Evolutionary conservation across 2,329 filamentous ascomycete genomes (phyloP).

Genomic region (Penicillium sp.): DNA sequence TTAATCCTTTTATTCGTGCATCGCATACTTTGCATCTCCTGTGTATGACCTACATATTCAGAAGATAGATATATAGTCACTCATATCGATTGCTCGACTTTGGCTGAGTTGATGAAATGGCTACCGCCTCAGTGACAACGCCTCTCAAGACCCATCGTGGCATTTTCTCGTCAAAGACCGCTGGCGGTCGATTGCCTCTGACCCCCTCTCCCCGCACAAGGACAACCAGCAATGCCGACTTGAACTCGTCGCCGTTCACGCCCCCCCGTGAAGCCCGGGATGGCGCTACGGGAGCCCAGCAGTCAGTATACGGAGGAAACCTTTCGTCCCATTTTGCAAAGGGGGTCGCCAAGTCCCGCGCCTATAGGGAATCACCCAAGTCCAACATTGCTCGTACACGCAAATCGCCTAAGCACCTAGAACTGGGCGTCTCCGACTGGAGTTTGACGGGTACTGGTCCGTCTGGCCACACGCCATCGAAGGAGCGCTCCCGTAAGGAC

Average conservation of each 20-base stretch:
- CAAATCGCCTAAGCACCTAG: conserved; percentile 77
- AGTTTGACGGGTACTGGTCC: conserved; percentile 78
- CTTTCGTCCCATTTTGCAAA: conserved; percentile 75
- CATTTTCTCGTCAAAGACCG: conserved; percentile 86
- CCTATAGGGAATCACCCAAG: conserved; percentile 85
- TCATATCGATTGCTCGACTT: conserved; percentile 33
- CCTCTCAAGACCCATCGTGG: conserved; percentile 93
- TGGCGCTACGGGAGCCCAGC: conserved; percentile 50
- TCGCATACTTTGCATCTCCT: conserved; percentile 26
- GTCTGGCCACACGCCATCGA: conserved; percentile 55
- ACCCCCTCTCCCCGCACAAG: conserved; percentile 80
- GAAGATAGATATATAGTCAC: conserved; percentile 26
- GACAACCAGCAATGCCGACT: conserved; percentile 46
- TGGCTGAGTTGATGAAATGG: conserved; percentile 56
- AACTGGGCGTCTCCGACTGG: conserved; percentile 91
- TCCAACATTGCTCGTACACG: conserved; percentile 74
- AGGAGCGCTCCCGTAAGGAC: conserved; percentile 55
- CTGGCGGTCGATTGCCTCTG: conserved; percentile 89
- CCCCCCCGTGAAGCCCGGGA: conserved; percentile 60
- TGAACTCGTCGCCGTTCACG: conserved; percentile 70
- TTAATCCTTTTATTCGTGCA: conserved; percentile 28
- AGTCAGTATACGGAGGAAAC: conserved; percentile 78
- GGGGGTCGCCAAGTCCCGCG: conserved; percentile 46
- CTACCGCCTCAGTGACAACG: conserved; percentile 76
- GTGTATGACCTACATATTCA: conserved; percentile 21